Evolutionary conservation across 139 green algal genomes (phyloP).

Genomic region (Choricystis sp.): DNA sequence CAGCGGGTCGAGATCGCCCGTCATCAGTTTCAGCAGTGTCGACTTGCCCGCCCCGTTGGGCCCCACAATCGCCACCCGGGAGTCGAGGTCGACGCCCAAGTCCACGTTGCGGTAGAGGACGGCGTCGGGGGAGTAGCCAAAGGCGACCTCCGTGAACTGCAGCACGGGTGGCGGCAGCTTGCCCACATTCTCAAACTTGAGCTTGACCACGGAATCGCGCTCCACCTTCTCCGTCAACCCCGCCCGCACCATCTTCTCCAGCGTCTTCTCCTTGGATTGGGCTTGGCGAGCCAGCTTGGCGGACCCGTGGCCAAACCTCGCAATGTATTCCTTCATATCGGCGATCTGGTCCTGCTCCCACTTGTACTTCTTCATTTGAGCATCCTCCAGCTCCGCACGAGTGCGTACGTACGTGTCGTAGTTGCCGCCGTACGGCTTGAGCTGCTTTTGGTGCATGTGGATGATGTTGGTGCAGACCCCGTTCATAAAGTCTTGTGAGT

Average conservation of each 20-base stretch:
- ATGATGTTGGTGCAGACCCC: constrained; percentile 96
- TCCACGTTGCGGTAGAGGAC: constrained; percentile 67
- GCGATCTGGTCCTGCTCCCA: constrained; percentile 41
- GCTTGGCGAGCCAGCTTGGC: constrained; percentile 86
- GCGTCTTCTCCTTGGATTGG: constrained; percentile 86
- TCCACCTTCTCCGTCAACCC: constrained; percentile 71
- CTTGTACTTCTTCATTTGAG: constrained; percentile 91
- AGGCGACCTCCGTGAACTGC: constrained; percentile 63
- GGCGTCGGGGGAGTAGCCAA: constrained; percentile 59
- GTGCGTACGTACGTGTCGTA: constrained; percentile 83
- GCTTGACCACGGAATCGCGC: constrained; percentile 52
- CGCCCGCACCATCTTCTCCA: constrained; percentile 84
- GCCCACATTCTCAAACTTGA: constrained; percentile 72
- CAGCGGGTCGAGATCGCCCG: constrained; percentile 64
- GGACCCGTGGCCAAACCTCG: constrained; percentile 68
- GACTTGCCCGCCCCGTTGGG: constrained; percentile 72
- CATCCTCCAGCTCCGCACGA: constrained; percentile 71
- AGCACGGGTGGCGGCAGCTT: constrained; percentile 89
- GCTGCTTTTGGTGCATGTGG: constrained; percentile 74
- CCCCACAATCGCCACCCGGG: constrained; percentile 68
- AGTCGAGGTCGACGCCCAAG: constrained; percentile 88
- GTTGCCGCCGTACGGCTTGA: constrained; percentile 80
- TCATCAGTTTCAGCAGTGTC: constrained; percentile 96
- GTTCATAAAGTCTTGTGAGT: constrained; percentile 95
- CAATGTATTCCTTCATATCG: constrained; percentile 84